Evolutionary conservation across 1,284 basidiomycete genomes (phyloP), one percentile per base, ranked within the genome.

Genomic region (Ustilago shanxiensis): DNA sequence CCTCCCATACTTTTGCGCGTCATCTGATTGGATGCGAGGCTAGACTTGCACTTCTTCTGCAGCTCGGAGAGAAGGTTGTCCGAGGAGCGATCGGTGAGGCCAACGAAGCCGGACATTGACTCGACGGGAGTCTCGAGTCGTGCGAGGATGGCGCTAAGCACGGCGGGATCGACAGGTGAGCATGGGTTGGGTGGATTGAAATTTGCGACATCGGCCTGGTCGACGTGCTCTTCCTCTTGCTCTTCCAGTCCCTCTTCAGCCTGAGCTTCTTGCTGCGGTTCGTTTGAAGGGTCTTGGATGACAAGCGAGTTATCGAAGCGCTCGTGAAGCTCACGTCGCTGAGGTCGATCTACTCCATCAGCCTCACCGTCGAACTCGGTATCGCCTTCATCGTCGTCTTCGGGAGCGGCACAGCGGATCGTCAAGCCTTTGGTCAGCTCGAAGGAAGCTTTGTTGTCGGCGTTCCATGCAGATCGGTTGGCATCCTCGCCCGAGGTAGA

Each of bases 131-230:
- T 90, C 18, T 93, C 88, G 28, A 92, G 89, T 0, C 90, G 90
- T 28, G 80, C 63, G 1, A 98, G 88, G 9, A 96, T 86, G 0
- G 89, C 88, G 3, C 89, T 88, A 31, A 95, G 83, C 53, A 94
- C 90, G 1, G 90, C 87, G 5, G 90, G 88, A 70, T 94, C 92
- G 79, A 92, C 92, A 0, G 95, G 94, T 86, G 95, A 93, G 88
- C 94, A 96, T 1, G 94, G 95, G 83, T 97, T 95, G 2, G 92
- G 89, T 22, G 92, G 58, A 3, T 29, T n/a, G 31, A 77, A 58
- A 9, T 41, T 39, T 18, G 20, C 59, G 3, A 31, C 58, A 13
- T 44, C 41, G 7, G 13, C 33, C 24, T 56, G 16, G 24, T 7
- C 24, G 28, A 28, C 2, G 4, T 14, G n/a, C 22, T 26, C 28